phyloP scores from a whole-genome alignment of 805 yeast genomes.

The Metschnikowia continentalis region DNA sequence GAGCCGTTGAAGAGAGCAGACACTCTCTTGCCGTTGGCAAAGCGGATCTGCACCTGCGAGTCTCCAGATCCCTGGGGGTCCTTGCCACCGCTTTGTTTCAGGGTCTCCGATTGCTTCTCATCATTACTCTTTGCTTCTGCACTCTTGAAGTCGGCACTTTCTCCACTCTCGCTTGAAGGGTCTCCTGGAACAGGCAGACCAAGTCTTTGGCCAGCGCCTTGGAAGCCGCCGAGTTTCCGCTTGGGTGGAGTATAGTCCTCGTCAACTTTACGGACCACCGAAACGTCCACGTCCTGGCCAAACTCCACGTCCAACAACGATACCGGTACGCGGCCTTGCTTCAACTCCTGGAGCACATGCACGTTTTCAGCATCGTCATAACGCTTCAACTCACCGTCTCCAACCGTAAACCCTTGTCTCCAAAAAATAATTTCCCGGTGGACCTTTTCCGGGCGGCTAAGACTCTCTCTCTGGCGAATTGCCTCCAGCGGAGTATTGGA shows the following conservation, averaged over 20 bases:
- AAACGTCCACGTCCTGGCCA: conserved; percentile 92
- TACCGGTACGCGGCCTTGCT: conserved; percentile 88
- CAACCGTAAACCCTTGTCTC: conserved; percentile 95
- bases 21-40: conserved; percentile 74
- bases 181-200: conserved; percentile 91
- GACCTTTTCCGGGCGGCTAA: conserved; percentile 44
- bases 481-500: conserved; percentile 35
- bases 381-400: conserved; percentile 79
- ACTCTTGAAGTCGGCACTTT: no score
- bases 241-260: conserved; percentile 77
- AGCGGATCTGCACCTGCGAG: conserved; percentile 72
- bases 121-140: conserved; percentile 11
- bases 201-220: conserved; percentile 76
- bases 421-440: conserved; percentile 86
- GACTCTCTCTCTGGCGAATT: conserved; percentile 26
- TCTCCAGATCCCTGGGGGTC: conserved; percentile 48
- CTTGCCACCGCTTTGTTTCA: neutral
- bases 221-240: conserved; percentile 58
- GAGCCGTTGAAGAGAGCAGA: conserved; percentile 59
- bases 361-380: conserved; percentile 93
- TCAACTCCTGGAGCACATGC: conserved; percentile 70
- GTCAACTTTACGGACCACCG: conserved; percentile 73
- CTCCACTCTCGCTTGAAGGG: no score
- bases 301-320: conserved; percentile 74
- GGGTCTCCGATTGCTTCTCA: neutral